Evolutionary conservation across 371 early-diverging fungal species (phyloP).

Genomic region (Lichtheimia ramosa): DNA sequence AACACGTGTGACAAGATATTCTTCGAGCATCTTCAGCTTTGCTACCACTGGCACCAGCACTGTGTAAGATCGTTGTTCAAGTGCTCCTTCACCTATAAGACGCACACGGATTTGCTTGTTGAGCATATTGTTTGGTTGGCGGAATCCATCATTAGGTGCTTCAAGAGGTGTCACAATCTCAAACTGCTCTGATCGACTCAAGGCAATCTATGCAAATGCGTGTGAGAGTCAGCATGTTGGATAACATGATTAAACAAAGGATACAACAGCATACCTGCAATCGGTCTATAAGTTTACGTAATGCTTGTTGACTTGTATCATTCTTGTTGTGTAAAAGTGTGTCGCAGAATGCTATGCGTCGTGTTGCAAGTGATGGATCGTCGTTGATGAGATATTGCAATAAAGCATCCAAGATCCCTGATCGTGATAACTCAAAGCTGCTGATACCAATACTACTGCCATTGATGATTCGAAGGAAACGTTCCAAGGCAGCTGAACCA

Average conservation of each 20-base stretch:
- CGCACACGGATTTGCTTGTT: constrained; percentile 6
- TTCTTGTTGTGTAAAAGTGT: not conserved
- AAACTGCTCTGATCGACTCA: constrained; percentile 5
- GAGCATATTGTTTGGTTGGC: not conserved
- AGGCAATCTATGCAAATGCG: not conserved
- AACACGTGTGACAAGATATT: constrained; percentile 2
- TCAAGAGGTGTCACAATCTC: not conserved
- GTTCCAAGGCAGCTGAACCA: not conserved
- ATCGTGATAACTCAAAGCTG: constrained; percentile 75
- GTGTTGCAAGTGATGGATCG: constrained; percentile 12
- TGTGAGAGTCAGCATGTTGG: too few species aligned
- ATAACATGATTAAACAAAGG: too few species aligned
- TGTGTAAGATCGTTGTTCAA: not conserved
- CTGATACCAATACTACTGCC: constrained; percentile 56
- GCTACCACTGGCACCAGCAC: constrained; percentile 2
- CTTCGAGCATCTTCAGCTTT: not conserved
- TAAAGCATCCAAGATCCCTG: constrained; percentile 67
- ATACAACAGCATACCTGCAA: not conserved
- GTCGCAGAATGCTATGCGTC: not conserved
- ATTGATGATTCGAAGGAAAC: constrained; percentile 24
- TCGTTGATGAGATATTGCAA: constrained; percentile 36
- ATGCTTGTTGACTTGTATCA: not conserved
- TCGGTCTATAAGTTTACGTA: constrained; percentile 5
- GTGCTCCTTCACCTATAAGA: constrained; percentile 2
- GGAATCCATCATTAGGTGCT: not conserved